A percentile compares a stretch with the other conserved stretches of the same genome.
These are phyloP conservation scores for Penicillium italicum DNA, from an alignment of 2,329 filamentous ascomycete genomes.

Conservation along the genomic window DNA sequence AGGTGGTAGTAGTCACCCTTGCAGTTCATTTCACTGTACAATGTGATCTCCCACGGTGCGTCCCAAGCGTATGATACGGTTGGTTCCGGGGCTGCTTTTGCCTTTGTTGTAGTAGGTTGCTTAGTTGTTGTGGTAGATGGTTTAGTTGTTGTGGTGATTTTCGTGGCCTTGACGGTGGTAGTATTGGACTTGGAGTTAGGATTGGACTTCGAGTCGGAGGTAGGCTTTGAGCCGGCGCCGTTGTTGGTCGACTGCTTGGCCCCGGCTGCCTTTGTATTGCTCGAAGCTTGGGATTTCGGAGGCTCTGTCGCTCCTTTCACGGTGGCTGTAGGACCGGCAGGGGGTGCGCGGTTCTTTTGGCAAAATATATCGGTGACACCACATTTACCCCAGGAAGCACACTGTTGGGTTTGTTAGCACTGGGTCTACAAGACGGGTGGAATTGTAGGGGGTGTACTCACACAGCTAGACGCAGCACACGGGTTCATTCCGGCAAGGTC, in stretches of 20 bases:
- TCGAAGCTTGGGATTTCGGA: not conserved
- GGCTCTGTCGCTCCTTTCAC: not conserved
- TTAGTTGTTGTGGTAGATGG: not conserved
- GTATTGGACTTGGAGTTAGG: not conserved
- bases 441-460: not conserved
- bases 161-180: not conserved
- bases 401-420: not conserved
- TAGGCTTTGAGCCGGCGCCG: not conserved
- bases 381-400: constrained; percentile 2
- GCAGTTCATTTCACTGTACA: not conserved
- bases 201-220: not conserved
- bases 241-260: not conserved
- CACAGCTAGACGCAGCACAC: not conserved
- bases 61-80: not conserved
- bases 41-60: not conserved
- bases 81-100: not conserved
- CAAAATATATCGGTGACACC: not conserved
- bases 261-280: not conserved
- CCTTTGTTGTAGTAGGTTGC: not conserved
- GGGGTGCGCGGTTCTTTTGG: not conserved
- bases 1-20: constrained; percentile 1
- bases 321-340: not conserved
- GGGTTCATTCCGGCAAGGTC: not conserved
- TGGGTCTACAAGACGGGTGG: no score
- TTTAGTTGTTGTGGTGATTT: not conserved